Evolutionary conservation across 768 basidiomycete genomes (phyloP).

Genomic region (Tylopilus subfusipes): DNA sequence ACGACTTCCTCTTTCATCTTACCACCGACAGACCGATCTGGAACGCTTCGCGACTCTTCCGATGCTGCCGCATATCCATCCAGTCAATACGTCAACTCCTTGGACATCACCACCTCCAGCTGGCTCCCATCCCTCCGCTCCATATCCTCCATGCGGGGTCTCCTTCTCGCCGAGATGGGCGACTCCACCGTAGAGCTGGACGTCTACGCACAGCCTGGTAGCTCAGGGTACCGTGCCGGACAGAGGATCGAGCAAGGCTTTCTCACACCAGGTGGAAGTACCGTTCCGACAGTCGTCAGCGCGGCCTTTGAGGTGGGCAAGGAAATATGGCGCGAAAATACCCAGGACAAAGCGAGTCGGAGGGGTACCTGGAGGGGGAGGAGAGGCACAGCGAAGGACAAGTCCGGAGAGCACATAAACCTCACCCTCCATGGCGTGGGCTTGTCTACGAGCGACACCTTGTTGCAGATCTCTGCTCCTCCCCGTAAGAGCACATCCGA

Average conservation of each 20-base stretch:
- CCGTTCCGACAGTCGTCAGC: slow-evolving; percentile 10
- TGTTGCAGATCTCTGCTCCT: slow-evolving; percentile 49
- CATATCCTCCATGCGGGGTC: slow-evolving; percentile 42
- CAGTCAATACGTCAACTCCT: slow-evolving; percentile 5
- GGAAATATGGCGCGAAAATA: slow-evolving; percentile 23
- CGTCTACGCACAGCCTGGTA: slow-evolving; percentile 30
- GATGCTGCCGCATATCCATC: slow-evolving; percentile 18
- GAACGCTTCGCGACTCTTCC: slow-evolving; percentile 12
- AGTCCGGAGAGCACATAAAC: slow-evolving; percentile 1
- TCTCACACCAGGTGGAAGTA: slow-evolving; percentile 31
- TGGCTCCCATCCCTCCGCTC: slow-evolving; percentile 33
- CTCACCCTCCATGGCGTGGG: slow-evolving; percentile 17
- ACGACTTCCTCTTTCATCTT: slow-evolving; percentile 25
- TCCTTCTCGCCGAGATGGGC: slow-evolving; percentile 46
- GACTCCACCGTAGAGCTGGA: slow-evolving; percentile 46
- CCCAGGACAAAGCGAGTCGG: not conserved
- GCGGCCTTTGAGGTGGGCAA: slow-evolving; percentile 16
- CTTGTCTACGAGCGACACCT: slow-evolving; percentile 47
- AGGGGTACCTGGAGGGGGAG: slow-evolving; percentile 17
- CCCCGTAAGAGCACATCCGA: slow-evolving; percentile 52
- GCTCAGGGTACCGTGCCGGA: slow-evolving; percentile 40
- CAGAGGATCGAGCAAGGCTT: slow-evolving; percentile 35
- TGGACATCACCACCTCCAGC: slow-evolving; percentile 3
- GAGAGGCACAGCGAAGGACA: slow-evolving; percentile 7
- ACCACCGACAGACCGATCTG: slow-evolving; percentile 13